Conservation (phyloP, 371 early-diverging fungal genomes). For the Blastocladiella emersonii region DNA sequence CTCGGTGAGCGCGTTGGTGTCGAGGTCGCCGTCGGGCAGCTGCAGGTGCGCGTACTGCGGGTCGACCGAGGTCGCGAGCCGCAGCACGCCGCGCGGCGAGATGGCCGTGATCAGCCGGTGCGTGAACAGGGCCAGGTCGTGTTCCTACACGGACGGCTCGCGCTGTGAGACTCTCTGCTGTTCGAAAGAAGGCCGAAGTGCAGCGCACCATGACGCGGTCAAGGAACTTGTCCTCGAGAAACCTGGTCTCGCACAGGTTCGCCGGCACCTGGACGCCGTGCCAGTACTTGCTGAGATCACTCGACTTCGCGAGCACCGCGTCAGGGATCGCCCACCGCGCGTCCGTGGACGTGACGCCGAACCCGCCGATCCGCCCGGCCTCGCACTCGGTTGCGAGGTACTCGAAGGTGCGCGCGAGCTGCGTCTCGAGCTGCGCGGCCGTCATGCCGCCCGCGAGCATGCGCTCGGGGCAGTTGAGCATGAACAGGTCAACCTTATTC, state of each 20-base stretch:
- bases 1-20: background rate
- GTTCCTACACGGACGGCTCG: too few relatives aligned
- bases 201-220: background rate
- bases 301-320: background rate
- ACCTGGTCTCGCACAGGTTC: background rate
- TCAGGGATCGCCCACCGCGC: background rate
- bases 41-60: background rate
- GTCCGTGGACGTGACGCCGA: background rate
- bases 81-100: background rate
- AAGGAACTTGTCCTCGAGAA: background rate
- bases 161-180: too few relatives aligned
- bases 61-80: background rate
- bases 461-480: conserved; percentile 3
- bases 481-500: background rate
- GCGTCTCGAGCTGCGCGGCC: background rate
- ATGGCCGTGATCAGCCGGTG: background rate
- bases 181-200: background rate
- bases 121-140: background rate
- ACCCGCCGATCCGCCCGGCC: background rate
- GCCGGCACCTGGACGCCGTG: background rate
- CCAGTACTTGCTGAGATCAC: background rate
- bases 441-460: background rate
- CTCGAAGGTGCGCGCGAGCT: background rate
- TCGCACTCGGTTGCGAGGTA: background rate
- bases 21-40: background rate